These are phyloP conservation scores for Lipomyces anomalus DNA, from an alignment of 805 yeast genomes.

Conservation along the genomic window DNA sequence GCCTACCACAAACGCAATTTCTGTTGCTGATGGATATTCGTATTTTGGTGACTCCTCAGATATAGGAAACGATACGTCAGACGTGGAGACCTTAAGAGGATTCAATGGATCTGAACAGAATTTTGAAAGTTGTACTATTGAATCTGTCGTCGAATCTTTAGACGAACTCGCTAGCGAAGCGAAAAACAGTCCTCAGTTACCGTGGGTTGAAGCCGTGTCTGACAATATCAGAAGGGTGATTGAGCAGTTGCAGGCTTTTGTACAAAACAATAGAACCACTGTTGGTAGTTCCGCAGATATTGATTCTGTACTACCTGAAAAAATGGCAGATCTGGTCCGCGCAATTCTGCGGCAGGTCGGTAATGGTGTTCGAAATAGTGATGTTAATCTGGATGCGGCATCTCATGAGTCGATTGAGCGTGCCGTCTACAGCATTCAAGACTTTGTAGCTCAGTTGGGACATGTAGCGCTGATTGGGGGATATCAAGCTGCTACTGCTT, in stretches of 20 bases:
- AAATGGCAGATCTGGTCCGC: slow-evolving; percentile 15
- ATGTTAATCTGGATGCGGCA: slow-evolving; percentile 3
- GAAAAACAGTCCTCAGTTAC: too few species aligned
- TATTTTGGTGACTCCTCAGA: too few species aligned
- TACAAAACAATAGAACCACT: background rate
- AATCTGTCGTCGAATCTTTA: too few species aligned
- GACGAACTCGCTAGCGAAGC: too few species aligned
- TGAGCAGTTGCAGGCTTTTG: slow-evolving; percentile 10
- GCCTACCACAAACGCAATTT: too few species aligned
- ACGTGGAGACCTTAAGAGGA: too few species aligned
- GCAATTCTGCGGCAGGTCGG: slow-evolving; percentile 9
- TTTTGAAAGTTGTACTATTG: too few species aligned
- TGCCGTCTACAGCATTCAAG: slow-evolving; percentile 10
- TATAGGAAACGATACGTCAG: too few species aligned
- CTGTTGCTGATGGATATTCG: too few species aligned
- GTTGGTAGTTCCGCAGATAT: background rate
- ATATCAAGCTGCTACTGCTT: slow-evolving; percentile 9
- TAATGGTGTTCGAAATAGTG: slow-evolving; percentile 3
- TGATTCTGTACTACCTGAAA: slow-evolving; percentile 15
- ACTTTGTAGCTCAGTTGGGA: slow-evolving; percentile 14
- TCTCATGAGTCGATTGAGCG: slow-evolving; percentile 11
- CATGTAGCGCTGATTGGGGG: slow-evolving; percentile 13
- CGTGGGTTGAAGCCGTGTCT: slow-evolving; percentile 10
- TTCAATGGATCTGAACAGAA: too few species aligned
- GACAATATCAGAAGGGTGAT: slow-evolving; percentile 13